Percentiles rank a stretch among this genome's conserved stretches.
phyloP scores from a whole-genome alignment of 2,329 filamentous ascomycete species.

The Spiromastix sp. region DNA sequence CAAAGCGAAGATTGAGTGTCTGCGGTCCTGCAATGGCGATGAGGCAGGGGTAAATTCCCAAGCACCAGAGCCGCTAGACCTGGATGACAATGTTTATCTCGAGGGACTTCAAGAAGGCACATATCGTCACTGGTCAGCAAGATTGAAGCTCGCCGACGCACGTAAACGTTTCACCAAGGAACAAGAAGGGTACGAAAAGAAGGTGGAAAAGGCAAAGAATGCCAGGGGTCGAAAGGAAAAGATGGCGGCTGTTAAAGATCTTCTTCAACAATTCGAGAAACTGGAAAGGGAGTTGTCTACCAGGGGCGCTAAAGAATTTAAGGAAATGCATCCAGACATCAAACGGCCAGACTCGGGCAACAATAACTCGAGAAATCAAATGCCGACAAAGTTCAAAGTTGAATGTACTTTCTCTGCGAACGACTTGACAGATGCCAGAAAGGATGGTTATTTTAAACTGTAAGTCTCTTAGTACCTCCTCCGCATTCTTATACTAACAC shows the following conservation, averaged over 20 bases:
- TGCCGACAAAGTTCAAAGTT: constrained; percentile 34
- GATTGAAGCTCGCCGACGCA: constrained; percentile 22
- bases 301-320: constrained; percentile 56
- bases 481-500: not conserved
- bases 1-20: constrained; percentile 36
- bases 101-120: constrained; percentile 38
- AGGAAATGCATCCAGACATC: constrained; percentile 49
- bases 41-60: constrained; percentile 32
- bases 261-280: not conserved
- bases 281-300: constrained; percentile 38
- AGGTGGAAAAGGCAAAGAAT: not conserved
- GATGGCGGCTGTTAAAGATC: not conserved
- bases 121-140: constrained; percentile 47
- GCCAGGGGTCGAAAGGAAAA: not conserved
- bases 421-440: constrained; percentile 47
- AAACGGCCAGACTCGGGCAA: constrained; percentile 13
- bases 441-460: constrained; percentile 26
- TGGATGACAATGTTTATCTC: constrained; percentile 40
- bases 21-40: too few relatives aligned
- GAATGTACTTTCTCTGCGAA: constrained; percentile 39
- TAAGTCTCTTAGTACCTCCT: constrained; percentile 1
- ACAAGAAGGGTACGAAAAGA: constrained; percentile 25
- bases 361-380: too few relatives aligned
- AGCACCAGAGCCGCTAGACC: constrained; percentile 1
- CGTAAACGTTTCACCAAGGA: constrained; percentile 8